Conservation (phyloP, 768 basidiomycete genomes). For the Boletus bicolor region DNA sequence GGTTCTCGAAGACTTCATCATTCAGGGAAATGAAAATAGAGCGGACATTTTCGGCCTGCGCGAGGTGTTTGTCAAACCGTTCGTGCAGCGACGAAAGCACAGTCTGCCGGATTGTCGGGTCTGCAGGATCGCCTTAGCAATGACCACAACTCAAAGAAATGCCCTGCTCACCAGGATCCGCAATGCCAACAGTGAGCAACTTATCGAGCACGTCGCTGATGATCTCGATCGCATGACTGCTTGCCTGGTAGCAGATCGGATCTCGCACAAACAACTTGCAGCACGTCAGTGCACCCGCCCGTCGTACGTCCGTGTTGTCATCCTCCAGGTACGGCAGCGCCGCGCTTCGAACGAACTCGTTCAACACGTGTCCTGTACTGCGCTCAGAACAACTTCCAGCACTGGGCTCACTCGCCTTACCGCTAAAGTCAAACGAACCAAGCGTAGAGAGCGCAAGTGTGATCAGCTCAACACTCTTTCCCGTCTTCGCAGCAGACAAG, state of each 20-base stretch:
- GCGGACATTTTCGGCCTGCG: slow-evolving; percentile 97
- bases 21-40: slow-evolving; percentile 96
- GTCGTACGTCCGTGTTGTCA: slow-evolving; percentile 82
- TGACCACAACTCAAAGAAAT: not conserved
- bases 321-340: slow-evolving; percentile 93
- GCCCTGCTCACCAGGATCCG: slow-evolving; percentile 75
- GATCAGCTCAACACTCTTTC: slow-evolving; percentile 64
- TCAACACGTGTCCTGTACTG: slow-evolving; percentile 76
- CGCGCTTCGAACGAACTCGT: slow-evolving; percentile 91
- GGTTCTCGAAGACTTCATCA: slow-evolving; percentile 93
- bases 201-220: slow-evolving; percentile 99
- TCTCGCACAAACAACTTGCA: slow-evolving; percentile 90
- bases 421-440: slow-evolving; percentile 92
- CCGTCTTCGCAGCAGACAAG: slow-evolving; percentile 47
- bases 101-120: slow-evolving; percentile 77
- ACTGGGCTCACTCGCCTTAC: slow-evolving; percentile 37
- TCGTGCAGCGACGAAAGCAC: slow-evolving; percentile 87
- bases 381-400: slow-evolving; percentile 10
- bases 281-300: slow-evolving; percentile 88
- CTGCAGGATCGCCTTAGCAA: slow-evolving; percentile 28
- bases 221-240: slow-evolving; percentile 93
- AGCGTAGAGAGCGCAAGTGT: slow-evolving; percentile 84
- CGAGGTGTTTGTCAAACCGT: slow-evolving; percentile 93
- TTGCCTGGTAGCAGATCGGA: slow-evolving; percentile 94
- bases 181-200: slow-evolving; percentile 89